Conservation (phyloP, 2,329 filamentous ascomycete species). For the Colletotrichum simmondsii region DNA sequence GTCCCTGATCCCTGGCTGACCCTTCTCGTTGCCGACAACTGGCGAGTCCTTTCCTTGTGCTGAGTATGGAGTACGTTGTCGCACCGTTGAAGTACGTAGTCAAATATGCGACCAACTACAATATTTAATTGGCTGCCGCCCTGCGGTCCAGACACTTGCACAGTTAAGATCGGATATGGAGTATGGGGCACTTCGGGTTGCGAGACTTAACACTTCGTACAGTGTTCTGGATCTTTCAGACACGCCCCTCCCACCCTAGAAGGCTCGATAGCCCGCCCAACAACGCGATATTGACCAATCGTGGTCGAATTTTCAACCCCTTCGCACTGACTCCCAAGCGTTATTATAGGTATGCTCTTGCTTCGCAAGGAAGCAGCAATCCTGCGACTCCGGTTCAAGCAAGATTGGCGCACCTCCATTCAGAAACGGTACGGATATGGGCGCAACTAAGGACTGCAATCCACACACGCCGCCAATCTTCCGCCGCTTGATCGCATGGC, state of each 20-base stretch:
- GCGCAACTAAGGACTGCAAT: background rate
- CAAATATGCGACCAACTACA: background rate
- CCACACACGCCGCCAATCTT: background rate
- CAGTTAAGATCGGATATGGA: background rate
- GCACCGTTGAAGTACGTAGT: background rate
- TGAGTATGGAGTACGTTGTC: background rate
- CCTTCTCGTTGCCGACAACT: slow-evolving; percentile 3
- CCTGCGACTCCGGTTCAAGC: background rate
- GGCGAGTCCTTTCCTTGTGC: background rate
- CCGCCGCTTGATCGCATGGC: background rate
- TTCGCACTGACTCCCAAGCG: background rate
- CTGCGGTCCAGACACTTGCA: background rate
- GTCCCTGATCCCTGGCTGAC: slow-evolving; percentile 18
- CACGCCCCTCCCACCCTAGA: slow-evolving; percentile 10
- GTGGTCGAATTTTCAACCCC: background rate
- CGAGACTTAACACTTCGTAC: background rate
- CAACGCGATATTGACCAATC: slow-evolving; percentile 1
- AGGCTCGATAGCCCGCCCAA: background rate
- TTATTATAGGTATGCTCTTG: background rate
- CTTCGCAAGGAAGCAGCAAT: background rate
- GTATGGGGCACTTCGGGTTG: background rate
- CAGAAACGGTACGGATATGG: background rate
- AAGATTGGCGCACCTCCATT: background rate
- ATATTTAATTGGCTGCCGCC: slow-evolving; percentile 9
- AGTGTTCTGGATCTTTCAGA: slow-evolving; percentile 1